Base-by-base conservation (phyloP, 2,329 filamentous ascomycete species). In the Aspergillus sp. region DNA sequence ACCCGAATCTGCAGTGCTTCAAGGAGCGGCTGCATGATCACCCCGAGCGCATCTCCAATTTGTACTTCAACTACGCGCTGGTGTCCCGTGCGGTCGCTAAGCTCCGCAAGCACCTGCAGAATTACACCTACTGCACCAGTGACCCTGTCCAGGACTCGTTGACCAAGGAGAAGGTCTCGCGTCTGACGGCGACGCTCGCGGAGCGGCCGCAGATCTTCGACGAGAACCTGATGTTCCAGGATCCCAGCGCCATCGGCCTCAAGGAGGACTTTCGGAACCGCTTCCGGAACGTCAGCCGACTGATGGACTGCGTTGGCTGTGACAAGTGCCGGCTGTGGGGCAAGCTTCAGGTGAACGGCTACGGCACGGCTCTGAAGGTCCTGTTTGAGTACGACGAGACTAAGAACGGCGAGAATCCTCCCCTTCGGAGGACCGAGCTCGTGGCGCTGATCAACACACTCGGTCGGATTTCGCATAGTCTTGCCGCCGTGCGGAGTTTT, bases 61-160 rank as follows among this genome's bases (percentile, higher is more conserved):
- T 99, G 46, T 99, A 99, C 78, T 99, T 99, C 79, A 97, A 99
- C 82, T 99, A 96, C 67, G 94, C 94, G 0, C 82, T 99, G n/a
- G 81, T 99, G 38, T 88, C 93, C 22, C 88, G 94, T 46, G 94
- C 94, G 11, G 83, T 97, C 38, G 88, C 90, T 49, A 99, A 99
- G 74, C 82, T 97, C 8, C 89, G 88, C 11, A 88, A 89, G 20
- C 87, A 92, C 61, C 80, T 97, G 9, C 79, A 87, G 58, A 79
- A 83, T 56, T 97, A 97, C 75, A 94, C 89, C 0, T 99, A 96
- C 72, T 99, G 94, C 73, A 88, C 87, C 4, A 91, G 90, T 55
- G 94, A 99, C 65, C 79, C 84, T 0, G 79, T 79, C 2, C 89
- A 96, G 69, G 91, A 99, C 64, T 75, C 76, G 1, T 79, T 82